phyloP scores from a whole-genome alignment of 2,329 filamentous ascomycete genomes.

The Alternaria ethzedia region DNA sequence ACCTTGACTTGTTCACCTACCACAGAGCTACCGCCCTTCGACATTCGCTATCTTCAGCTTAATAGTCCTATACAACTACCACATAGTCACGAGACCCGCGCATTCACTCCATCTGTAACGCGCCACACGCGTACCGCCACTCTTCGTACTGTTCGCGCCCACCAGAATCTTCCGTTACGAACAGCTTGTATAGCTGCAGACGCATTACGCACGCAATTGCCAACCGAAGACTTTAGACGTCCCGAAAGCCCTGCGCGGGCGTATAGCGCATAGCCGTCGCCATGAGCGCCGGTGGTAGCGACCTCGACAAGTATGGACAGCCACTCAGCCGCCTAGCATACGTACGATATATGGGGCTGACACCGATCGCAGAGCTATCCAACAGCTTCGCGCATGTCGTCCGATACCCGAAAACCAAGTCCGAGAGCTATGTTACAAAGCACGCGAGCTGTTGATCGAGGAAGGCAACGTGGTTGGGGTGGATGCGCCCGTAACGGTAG shows the following conservation, averaged over 20 bases:
- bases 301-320: constrained; percentile 80
- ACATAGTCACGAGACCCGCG: background rate
- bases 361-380: constrained; percentile 73
- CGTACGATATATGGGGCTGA: constrained; percentile 14
- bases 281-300: constrained; percentile 71
- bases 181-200: background rate
- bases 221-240: background rate
- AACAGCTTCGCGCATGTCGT: constrained; percentile 91
- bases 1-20: background rate
- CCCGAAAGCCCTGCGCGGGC: constrained; percentile 17
- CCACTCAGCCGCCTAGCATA: constrained; percentile 13
- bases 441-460: constrained; percentile 92
- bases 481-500: constrained; percentile 88
- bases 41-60: constrained; percentile 2
- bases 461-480: constrained; percentile 97
- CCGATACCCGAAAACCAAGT: constrained; percentile 96
- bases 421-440: constrained; percentile 95
- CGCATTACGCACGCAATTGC: background rate
- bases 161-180: background rate
- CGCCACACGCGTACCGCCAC: constrained; percentile 13
- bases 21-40: background rate
- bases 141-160: constrained; percentile 9
- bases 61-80: background rate
- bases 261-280: constrained; percentile 19
- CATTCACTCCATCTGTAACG: background rate